phyloP scores from a whole-genome alignment of 129 eudicot genomes.

The Dittrichia graveolens region DNA sequence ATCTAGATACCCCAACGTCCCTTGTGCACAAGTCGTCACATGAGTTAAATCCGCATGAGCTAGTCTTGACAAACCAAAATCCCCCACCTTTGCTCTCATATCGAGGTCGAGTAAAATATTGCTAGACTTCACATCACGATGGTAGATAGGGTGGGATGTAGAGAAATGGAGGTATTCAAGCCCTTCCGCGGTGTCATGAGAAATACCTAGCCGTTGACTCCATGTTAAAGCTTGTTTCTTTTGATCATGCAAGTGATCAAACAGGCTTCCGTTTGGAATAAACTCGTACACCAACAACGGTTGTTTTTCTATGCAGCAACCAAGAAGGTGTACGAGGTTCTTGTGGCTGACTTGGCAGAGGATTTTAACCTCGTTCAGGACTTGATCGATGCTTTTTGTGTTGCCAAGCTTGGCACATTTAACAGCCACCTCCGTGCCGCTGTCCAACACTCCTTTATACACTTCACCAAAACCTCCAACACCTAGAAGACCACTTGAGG shows the following conservation, averaged over 20 bases:
- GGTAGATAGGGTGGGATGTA: slow-evolving; percentile 55
- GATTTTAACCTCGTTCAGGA: slow-evolving; percentile 74
- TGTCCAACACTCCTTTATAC: slow-evolving; percentile 64
- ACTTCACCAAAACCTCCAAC: slow-evolving; percentile 83
- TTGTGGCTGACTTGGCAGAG: slow-evolving; percentile 83
- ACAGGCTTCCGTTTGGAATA: slow-evolving; percentile 60
- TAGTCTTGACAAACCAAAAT: slow-evolving; percentile 65
- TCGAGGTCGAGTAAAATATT: slow-evolving; percentile 62
- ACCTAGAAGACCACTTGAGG: slow-evolving; percentile 61
- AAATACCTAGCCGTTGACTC: slow-evolving; percentile 47
- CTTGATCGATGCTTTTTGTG: slow-evolving; percentile 62
- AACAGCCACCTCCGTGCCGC: slow-evolving; percentile 61
- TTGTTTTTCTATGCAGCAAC: slow-evolving; percentile 74
- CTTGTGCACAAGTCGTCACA: slow-evolving; percentile 72
- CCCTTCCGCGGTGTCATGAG: slow-evolving; percentile 58
- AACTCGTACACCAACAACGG: slow-evolving; percentile 68
- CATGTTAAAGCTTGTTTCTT: slow-evolving; percentile 40
- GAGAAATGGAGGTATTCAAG: slow-evolving; percentile 68
- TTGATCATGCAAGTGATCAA: slow-evolving; percentile 49
- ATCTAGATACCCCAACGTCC: slow-evolving; percentile 78
- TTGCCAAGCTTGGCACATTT: slow-evolving; percentile 73
- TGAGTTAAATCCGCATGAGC: slow-evolving; percentile 62
- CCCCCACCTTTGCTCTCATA: slow-evolving; percentile 59
- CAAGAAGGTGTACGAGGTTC: slow-evolving; percentile 61
- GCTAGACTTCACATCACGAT: slow-evolving; percentile 67